Evolutionary conservation across 306 rosid species (phyloP).

Genomic region (Heteromeles arbutifolia): DNA sequence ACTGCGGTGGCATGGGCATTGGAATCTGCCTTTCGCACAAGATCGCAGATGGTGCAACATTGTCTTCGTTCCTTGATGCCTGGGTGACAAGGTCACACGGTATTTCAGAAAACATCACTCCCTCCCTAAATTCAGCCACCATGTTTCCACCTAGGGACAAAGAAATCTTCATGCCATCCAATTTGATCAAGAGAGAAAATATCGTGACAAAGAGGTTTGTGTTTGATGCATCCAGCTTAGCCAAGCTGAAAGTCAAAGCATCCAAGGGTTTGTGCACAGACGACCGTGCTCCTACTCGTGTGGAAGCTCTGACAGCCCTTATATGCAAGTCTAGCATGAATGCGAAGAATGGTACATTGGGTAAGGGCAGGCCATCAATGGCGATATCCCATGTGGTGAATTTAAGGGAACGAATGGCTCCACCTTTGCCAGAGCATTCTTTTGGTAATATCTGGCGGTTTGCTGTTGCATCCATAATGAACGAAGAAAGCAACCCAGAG

Average conservation of each 20-base stretch:
- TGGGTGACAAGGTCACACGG: not conserved
- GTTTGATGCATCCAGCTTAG: conserved; percentile 1
- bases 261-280: not conserved
- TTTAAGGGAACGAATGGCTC: conserved; percentile 5
- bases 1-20: conserved; percentile 9
- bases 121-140: not conserved
- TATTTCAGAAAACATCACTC: not conserved
- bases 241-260: conserved; percentile 11
- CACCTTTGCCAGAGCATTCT: conserved; percentile 8
- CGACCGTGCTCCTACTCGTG: not conserved
- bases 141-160: conserved; percentile 4
- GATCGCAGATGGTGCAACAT: conserved; percentile 7
- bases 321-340: conserved; percentile 5
- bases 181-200: not conserved
- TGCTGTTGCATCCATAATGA: not conserved
- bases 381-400: conserved; percentile 9
- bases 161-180: not conserved
- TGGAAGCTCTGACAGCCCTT: conserved; percentile 18
- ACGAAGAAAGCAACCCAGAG: not conserved
- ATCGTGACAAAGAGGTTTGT: conserved; percentile 3
- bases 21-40: conserved; percentile 14
- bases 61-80: conserved; percentile 2
- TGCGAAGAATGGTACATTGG: not conserved
- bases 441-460: conserved; percentile 8
- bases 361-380: not conserved